phyloP scores from a whole-genome alignment of 805 yeast species.

The Metschnikowia amazonensis region DNA sequence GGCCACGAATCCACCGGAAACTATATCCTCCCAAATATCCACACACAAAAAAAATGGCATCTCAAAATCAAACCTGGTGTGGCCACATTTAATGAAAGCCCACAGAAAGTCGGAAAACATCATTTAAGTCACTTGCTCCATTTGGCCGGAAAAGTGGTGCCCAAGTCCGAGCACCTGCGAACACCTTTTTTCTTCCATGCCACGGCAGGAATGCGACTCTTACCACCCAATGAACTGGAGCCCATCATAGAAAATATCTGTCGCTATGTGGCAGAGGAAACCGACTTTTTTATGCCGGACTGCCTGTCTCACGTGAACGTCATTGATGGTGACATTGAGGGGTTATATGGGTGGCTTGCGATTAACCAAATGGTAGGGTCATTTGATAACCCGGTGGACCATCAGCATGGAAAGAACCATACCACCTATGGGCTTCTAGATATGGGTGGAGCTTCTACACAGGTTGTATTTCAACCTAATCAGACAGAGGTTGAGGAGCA shows the following conservation, averaged over 20 bases:
- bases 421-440: constrained; percentile 55
- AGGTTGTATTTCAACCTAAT: constrained; percentile 61
- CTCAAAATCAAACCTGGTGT: constrained; percentile 53
- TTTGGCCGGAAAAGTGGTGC: constrained; percentile 49
- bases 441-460: constrained; percentile 66
- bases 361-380: constrained; percentile 53
- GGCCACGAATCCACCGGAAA: constrained; percentile 9
- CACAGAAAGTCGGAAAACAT: constrained; percentile 49
- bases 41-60: constrained; percentile 43
- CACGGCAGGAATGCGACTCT: constrained; percentile 63
- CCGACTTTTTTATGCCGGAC: constrained; percentile 56
- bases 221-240: constrained; percentile 50
- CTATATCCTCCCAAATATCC: constrained; percentile 26
- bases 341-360: constrained; percentile 64
- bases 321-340: constrained; percentile 64
- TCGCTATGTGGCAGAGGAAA: constrained; percentile 41
- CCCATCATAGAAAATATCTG: constrained; percentile 48
- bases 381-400: constrained; percentile 33
- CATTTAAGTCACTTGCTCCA: constrained; percentile 49
- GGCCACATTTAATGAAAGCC: constrained; percentile 44
- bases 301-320: constrained; percentile 57
- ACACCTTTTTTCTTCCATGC: constrained; percentile 70
- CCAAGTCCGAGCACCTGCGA: constrained; percentile 53
- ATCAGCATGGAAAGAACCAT: constrained; percentile 42
- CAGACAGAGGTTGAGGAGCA: constrained; percentile 42